phyloP scores from a whole-genome alignment of 306 rosid species.

The Fragaria ananassa region DNA sequence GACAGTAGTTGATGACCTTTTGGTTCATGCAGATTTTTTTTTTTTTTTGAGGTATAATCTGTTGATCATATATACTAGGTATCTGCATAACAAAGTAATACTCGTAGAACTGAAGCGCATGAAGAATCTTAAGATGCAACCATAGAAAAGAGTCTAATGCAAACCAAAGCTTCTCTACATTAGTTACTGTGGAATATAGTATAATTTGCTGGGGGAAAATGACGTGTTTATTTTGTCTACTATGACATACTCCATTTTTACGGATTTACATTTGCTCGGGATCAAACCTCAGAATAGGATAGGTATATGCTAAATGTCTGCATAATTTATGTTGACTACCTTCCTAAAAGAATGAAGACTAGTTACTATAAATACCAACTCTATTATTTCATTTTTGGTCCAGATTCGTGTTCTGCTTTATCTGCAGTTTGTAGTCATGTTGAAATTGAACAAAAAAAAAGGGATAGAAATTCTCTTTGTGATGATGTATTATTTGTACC shows the following conservation, averaged over 20 bases:
- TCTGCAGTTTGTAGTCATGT: not conserved
- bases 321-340: too few species aligned
- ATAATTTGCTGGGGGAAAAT: not conserved
- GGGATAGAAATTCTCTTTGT: not conserved
- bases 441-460: not conserved
- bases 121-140: not conserved
- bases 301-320: not conserved
- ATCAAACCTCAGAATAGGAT: too few species aligned
- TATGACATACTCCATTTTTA: not conserved
- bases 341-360: too few species aligned
- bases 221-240: not conserved
- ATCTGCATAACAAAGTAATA: not conserved
- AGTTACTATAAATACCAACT: not conserved
- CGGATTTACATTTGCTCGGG: not conserved
- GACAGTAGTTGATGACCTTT: not conserved
- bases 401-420: not conserved
- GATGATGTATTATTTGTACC: conserved; percentile 11
- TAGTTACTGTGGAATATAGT: not conserved
- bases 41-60: not conserved
- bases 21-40: not conserved
- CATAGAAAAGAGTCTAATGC: not conserved
- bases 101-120: not conserved
- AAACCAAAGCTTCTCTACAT: not conserved
- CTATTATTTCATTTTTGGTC: not conserved
- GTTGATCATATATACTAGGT: not conserved